Base-by-base conservation (phyloP, 495 filamentous ascomycete genomes). In the Lasiosphaeris hirsuta region DNA sequence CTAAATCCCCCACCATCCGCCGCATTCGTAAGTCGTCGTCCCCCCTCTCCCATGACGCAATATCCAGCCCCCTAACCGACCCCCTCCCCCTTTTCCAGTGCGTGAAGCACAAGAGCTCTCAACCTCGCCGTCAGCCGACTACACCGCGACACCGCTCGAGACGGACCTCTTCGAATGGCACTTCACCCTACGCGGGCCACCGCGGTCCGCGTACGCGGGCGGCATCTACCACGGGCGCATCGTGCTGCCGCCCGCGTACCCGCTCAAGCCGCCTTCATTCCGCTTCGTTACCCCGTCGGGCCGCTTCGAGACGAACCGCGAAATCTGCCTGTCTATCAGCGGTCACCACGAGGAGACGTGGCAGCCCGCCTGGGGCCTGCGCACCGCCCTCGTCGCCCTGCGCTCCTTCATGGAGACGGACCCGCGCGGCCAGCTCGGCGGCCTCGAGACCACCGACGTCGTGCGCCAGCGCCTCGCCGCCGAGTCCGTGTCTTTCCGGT, bases 271-370 rank as follows among this genome's bases (percentile, higher is more conserved):
- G 10, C 94, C 94, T 0, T 85, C 83, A 14, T 97, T 98, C 79
- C 90, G 94, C 72, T 98, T 98, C 79, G 79, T 91, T 0, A 97
- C 94, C 0, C 90, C 94, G 10, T 86, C 84, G 45, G 94, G 92
- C 51, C 85, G 94, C 59, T 98, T 98, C 79, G 94, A 98, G 72
- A 84, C 90, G 39, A 98, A 98, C 72, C 86, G 94, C 56, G 94
- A 98, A 78, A 96, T 98, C 62, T 98, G 94, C 69, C 83, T 98
- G 6, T 86, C 81, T 53, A 98, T 98, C 68, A 87, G 82, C 36
- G 94, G 91, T 8, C 93, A 97, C 72, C 94, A 98, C 73, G 94
- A 96, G 72, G 94, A 98, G 73, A 93, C 88, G 19, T 98, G 94
- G 94, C 92, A 96, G 80, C 94, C 94, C 1, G 94, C 94, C 1